Evolutionary conservation across 2,329 filamentous ascomycete species (phyloP), one percentile per base, ranked within the genome.

Genomic region (Penicillium digitatum): DNA sequence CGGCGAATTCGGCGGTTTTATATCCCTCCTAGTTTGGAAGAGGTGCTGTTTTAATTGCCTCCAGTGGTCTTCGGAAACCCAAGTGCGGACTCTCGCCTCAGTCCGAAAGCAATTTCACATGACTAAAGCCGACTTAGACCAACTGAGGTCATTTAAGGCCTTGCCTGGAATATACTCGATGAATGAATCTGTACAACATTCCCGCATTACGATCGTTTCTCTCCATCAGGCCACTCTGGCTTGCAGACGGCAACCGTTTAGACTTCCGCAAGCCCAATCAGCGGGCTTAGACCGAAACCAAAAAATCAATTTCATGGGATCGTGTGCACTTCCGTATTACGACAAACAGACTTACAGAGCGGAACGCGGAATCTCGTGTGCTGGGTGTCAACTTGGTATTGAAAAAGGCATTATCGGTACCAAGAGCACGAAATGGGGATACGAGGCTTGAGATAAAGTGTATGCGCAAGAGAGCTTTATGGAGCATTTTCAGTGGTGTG

Each of bases 301-400:
- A 45, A 59, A 57, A 26, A 34, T 59, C 37, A 57, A 59, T 52
- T 60, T 48, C 24, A 56, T 58, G 45, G 59, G 50, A 14, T 53
- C 57, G n/a, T 58, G 49, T 53, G 59, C 59, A 48, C 52, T 62
- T 10, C 59, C 52, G 50, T 58, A 56, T 48, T 58, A 58, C 35
- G 50, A 62, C 6, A 54, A 51, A 32, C 37, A 48, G 40, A 60
- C 55, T 52, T 40, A 52, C 5, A 48, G 22, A 20, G 49, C 54
- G 32, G 56, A 58, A 48, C 45, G 18, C 45, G 56, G 48, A 38
- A 39, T 56, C 26, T 58, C 52, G 34, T 56, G 54, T 54, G 56
- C 46, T 38, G 54, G 56, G 18, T 59, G 54, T 40, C 56, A 56
- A 48, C 54, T 59, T 51, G 46, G 29, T 54, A 50, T 59, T 48